Base-by-base conservation (phyloP, 768 basidiomycete species). In the Tephrocybe sp. region DNA sequence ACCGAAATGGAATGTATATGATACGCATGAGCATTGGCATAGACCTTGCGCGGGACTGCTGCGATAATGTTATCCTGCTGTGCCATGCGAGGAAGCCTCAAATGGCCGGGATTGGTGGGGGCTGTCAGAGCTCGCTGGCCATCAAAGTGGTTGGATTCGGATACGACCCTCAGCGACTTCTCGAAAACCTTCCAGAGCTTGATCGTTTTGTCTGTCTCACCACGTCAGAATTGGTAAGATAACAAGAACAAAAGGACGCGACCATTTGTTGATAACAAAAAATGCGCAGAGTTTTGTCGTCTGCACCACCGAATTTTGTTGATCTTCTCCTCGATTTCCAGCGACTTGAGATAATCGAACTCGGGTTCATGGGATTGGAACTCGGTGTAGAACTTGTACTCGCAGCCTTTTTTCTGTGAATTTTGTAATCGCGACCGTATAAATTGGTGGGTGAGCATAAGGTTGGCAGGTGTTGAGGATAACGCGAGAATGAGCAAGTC, bases 181-280 rank as follows among this genome's bases (percentile, higher is more conserved):
- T 98, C 97, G 54, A 98, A 98, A n/a, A 99, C 94, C 67, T 99
- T 98, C 97, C 97, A 99, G 48, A 98, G 83, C 67, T 99, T 99
- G 76, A 99, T 97, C 27, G 97, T 99, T 76, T 99, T 99, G 78
- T 99, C 97, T 99, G 64, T 31, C 49, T 36, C 42, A 36, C 38
- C 9, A 30, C 29, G 45, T 58, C 27, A 59, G 46, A 10, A 49
- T 25, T 27, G 19, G 16, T 19, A 11, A 25, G 41, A 29, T 29
- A 41, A 11, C 18, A 40, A 45, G 23, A 39, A 53, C 15, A 45
- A 33, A 18, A 45, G 48, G 50, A 31, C 69, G 79, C 52, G 53
- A 95, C 97, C 97, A 62, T 99, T 99, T 24, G 97, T 98, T 50
- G 94, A 95, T 44, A 99, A 71, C 49, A 99, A 73, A 70, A 99